phyloP scores from a whole-genome alignment of 2,329 filamentous ascomycete species.

The Nemania sp. region DNA sequence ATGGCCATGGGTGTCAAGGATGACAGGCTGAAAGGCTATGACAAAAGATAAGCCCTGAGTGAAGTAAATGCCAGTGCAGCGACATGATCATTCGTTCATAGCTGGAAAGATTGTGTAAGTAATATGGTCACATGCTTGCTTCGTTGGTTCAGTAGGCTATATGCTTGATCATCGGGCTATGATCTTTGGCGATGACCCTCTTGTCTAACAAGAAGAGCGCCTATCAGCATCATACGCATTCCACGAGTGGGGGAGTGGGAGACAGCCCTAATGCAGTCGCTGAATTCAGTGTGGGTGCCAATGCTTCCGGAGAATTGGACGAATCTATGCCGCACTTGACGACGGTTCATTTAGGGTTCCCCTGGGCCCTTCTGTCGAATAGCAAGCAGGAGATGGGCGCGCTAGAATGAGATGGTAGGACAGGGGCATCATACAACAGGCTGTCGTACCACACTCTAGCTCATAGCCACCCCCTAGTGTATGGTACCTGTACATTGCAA shows the following conservation, averaged over 20 bases:
- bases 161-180: background rate
- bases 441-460: slow-evolving; percentile 8
- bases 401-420: slow-evolving; percentile 4
- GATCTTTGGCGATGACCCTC: background rate
- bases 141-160: too few species aligned
- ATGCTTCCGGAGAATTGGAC: slow-evolving; percentile 1
- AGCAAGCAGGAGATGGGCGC: background rate
- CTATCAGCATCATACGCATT: background rate
- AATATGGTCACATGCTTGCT: background rate
- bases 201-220: background rate
- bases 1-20: background rate
- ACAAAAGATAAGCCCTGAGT: background rate
- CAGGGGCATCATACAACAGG: slow-evolving; percentile 12
- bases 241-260: slow-evolving; percentile 3
- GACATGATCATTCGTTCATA: background rate
- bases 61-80: background rate
- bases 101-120: background rate
- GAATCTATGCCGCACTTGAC: background rate
- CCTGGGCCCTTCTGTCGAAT: background rate
- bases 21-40: background rate
- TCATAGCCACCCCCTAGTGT: slow-evolving; percentile 4
- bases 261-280: slow-evolving; percentile 3
- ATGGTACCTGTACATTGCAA: background rate
- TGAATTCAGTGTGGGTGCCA: slow-evolving; percentile 6
- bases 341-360: background rate